phyloP scores from a whole-genome alignment of 805 yeast genomes.

The Huiozyma sinensis region DNA sequence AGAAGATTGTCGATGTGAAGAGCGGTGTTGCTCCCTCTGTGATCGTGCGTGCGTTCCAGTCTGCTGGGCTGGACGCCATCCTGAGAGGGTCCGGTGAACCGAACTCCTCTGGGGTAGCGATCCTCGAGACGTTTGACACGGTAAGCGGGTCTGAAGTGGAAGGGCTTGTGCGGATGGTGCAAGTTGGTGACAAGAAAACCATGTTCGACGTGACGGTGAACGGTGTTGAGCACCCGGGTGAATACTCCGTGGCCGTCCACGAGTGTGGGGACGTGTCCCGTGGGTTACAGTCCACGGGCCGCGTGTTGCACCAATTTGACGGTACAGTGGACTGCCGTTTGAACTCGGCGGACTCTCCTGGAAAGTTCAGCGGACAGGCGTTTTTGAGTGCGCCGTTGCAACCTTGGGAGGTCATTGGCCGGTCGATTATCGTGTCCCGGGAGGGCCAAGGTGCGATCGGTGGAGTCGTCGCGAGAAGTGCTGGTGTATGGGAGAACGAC shows the following conservation, averaged over 20 bases:
- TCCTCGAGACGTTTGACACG: constrained; percentile 63
- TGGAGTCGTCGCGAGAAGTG: constrained; percentile 92
- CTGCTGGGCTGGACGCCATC: constrained; percentile 78
- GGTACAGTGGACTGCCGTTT: constrained; percentile 7
- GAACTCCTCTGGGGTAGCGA: constrained; percentile 84
- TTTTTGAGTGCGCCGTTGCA: constrained; percentile 35
- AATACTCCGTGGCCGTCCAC: constrained; percentile 60
- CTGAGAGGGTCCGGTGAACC: constrained; percentile 85
- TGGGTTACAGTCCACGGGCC: constrained; percentile 63
- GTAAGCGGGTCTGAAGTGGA: constrained; percentile 40
- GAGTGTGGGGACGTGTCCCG: constrained; percentile 64
- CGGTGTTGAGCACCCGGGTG: constrained; percentile 51
- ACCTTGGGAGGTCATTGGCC: constrained; percentile 57
- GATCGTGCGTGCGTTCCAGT: constrained; percentile 57
- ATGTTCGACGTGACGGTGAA: constrained; percentile 71
- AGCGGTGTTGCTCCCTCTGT: constrained; percentile 71
- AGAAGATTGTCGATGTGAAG: constrained; percentile 32
- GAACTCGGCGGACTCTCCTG: neutral
- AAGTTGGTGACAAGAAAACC: constrained; percentile 40
- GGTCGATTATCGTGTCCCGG: constrained; percentile 34
- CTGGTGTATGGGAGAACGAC: constrained; percentile 95
- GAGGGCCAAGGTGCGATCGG: constrained; percentile 33
- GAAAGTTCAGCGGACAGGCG: constrained; percentile 33
- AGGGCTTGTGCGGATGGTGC: constrained; percentile 80
- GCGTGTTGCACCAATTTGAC: constrained; percentile 30